These are phyloP conservation scores for Psilocybe cyanescens DNA, from an alignment of 768 basidiomycete genomes.

Conservation along the genomic window DNA sequence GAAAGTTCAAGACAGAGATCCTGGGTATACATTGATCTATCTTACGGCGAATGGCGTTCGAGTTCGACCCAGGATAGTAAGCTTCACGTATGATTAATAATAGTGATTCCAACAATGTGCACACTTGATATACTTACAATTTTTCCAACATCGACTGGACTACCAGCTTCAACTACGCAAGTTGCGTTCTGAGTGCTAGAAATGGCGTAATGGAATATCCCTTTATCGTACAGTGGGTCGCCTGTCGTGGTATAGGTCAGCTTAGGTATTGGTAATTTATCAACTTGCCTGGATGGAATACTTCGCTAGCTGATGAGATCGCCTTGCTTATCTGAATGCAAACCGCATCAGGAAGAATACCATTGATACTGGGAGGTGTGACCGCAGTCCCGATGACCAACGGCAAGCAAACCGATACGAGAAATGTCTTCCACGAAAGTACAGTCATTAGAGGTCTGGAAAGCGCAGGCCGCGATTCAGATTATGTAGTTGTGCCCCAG, in stretches of 20 bases:
- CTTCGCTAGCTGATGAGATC: conserved; percentile 47
- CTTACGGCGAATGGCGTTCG: conserved; percentile 58
- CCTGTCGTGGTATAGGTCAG: conserved; percentile 9
- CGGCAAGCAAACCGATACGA: background rate
- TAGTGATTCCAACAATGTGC: background rate
- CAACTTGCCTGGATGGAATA: conserved; percentile 40
- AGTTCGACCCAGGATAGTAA: conserved; percentile 46
- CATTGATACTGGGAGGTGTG: background rate
- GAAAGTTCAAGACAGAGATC: background rate
- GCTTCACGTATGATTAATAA: conserved; percentile 31
- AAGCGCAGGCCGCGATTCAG: no score
- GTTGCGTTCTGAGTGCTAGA: conserved; percentile 49
- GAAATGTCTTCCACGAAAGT: background rate
- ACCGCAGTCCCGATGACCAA: background rate
- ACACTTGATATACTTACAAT: conserved; percentile 44
- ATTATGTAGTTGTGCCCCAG: no score
- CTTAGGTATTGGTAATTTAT: background rate
- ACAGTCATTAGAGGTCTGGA: background rate
- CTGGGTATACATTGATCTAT: background rate
- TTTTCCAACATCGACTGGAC: conserved; percentile 47
- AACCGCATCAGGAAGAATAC: conserved; percentile 18
- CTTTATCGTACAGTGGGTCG: conserved; percentile 37
- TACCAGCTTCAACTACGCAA: conserved; percentile 65
- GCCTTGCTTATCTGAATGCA: conserved; percentile 41
- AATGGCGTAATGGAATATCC: conserved; percentile 52